Conservation (phyloP, 2,329 filamentous ascomycete genomes). For the Ophiostoma ulmi region DNA sequence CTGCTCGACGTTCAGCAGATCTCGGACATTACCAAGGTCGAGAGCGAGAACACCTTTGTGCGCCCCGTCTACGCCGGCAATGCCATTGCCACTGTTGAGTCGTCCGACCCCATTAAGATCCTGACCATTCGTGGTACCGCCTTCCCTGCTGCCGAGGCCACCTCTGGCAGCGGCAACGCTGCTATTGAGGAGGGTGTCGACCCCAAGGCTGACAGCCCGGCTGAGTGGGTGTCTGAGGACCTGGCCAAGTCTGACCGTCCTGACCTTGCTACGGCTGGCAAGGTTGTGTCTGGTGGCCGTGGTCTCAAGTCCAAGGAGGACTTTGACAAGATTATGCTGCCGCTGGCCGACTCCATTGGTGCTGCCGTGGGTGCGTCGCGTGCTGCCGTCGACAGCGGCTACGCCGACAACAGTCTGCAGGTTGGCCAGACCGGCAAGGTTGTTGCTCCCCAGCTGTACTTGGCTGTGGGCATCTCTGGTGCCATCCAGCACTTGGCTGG, state of each 20-base stretch:
- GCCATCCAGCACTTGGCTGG: slow-evolving; percentile 97
- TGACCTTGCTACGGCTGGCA: slow-evolving; percentile 81
- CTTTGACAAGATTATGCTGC: slow-evolving; percentile 87
- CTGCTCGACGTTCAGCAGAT: slow-evolving; percentile 89
- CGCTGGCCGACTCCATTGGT: slow-evolving; percentile 84
- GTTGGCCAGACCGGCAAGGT: slow-evolving; percentile 99
- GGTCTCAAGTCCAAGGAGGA: slow-evolving; percentile 97
- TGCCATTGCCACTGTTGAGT: slow-evolving; percentile 93
- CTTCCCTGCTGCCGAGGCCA: slow-evolving; percentile 69
- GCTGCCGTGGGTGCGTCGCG: slow-evolving; percentile 95
- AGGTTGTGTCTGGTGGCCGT: slow-evolving; percentile 87
- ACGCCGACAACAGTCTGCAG: slow-evolving; percentile 96
- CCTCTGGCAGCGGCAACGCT: slow-evolving; percentile 53
- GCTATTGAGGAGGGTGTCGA: slow-evolving; percentile 80
- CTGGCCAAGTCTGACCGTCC: slow-evolving; percentile 90
- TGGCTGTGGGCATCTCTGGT: slow-evolving; percentile 92
- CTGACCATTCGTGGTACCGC: slow-evolving; percentile 91
- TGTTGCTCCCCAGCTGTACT: slow-evolving; percentile 89
- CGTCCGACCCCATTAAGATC: slow-evolving; percentile 76
- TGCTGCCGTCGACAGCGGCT: slow-evolving; percentile 93
- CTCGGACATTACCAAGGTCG: slow-evolving; percentile 81
- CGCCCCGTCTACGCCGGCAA: slow-evolving; percentile 97
- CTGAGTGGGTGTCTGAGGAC: slow-evolving; percentile 92
- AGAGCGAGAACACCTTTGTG: slow-evolving; percentile 89
- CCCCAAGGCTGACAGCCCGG: slow-evolving; percentile 65